A percentile compares a stretch with the other conserved stretches of the same genome.
Conservation (phyloP, 2,329 filamentous ascomycete genomes). For the Aspergillus ochraceus region DNA sequence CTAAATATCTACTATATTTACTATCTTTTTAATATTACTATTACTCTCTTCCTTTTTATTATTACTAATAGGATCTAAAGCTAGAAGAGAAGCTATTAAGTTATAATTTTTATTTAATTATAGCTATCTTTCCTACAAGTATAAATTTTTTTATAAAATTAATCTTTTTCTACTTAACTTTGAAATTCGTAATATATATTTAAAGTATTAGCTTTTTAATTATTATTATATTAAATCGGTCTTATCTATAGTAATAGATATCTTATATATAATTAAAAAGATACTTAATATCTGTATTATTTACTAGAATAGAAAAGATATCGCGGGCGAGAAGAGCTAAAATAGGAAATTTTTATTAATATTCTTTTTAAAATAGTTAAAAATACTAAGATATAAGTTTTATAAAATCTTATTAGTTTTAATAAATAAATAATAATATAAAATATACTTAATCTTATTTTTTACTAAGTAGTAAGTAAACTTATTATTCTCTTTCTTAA, state of each 20-base stretch:
- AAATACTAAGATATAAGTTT: conserved; percentile 12
- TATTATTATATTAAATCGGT: neutral
- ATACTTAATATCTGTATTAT: neutral
- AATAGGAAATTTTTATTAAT: conserved; percentile 20
- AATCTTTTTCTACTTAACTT: too few relatives aligned
- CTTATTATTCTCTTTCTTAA: too few relatives aligned
- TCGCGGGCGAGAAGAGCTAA: conserved; percentile 1
- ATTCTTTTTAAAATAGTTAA: conserved; percentile 27
- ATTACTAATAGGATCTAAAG: neutral
- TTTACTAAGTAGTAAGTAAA: too few relatives aligned
- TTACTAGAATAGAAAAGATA: conserved; percentile 1
- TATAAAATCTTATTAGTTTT: too few relatives aligned
- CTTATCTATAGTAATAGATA: neutral
- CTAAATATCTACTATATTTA: neutral
- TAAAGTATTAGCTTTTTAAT: too few relatives aligned
- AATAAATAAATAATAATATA: neutral
- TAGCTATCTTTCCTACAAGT: neutral
- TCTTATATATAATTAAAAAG: neutral
- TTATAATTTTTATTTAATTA: neutral
- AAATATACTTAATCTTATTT: neutral
- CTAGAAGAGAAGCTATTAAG: neutral
- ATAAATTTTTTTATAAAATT: neutral
- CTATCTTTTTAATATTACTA: too few relatives aligned
- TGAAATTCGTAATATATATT: too few relatives aligned
- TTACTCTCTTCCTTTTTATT: neutral